Conservation (phyloP, 2,329 filamentous ascomycete species). For the Fusarium keratoplasticum region DNA sequence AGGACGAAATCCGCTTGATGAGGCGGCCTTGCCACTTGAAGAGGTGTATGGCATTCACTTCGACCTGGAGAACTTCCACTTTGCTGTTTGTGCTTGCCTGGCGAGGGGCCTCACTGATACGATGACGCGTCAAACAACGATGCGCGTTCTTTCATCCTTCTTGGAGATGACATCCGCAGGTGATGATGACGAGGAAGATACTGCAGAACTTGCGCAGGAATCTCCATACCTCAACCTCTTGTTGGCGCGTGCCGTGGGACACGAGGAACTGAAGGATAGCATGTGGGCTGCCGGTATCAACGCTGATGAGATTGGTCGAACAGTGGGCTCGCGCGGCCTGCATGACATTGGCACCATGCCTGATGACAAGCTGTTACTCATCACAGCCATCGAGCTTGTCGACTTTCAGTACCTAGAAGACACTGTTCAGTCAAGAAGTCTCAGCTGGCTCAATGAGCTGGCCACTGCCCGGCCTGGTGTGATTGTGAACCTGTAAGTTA, state of each 20-base stretch:
- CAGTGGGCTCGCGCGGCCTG: constrained; percentile 39
- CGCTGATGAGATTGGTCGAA: constrained; percentile 49
- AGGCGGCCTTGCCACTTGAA: constrained; percentile 71
- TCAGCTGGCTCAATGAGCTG: constrained; percentile 70
- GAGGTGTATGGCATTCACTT: constrained; percentile 76
- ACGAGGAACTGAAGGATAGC: constrained; percentile 71
- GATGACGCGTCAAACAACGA: constrained; percentile 67
- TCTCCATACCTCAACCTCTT: constrained; percentile 73
- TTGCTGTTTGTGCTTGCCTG: constrained; percentile 73
- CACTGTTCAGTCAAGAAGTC: constrained; percentile 67
- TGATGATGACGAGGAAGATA: constrained; percentile 18
- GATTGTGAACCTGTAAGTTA: constrained; percentile 67
- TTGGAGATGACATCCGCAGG: constrained; percentile 53
- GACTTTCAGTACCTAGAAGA: constrained; percentile 76
- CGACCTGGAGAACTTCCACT: constrained; percentile 73
- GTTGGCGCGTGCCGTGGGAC: constrained; percentile 65
- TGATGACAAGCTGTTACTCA: constrained; percentile 72
- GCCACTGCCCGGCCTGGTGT: constrained; percentile 66
- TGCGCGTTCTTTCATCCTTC: constrained; percentile 72
- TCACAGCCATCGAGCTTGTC: constrained; percentile 72
- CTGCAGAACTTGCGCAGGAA: constrained; percentile 39
- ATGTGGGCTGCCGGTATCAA: constrained; percentile 71
- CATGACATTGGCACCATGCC: constrained; percentile 58
- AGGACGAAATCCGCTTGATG: constrained; percentile 69
- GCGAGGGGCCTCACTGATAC: constrained; percentile 73